These are phyloP conservation scores for Plenodomus biglobosus DNA, from an alignment of 2,329 filamentous ascomycete genomes.

Conservation along the genomic window DNA sequence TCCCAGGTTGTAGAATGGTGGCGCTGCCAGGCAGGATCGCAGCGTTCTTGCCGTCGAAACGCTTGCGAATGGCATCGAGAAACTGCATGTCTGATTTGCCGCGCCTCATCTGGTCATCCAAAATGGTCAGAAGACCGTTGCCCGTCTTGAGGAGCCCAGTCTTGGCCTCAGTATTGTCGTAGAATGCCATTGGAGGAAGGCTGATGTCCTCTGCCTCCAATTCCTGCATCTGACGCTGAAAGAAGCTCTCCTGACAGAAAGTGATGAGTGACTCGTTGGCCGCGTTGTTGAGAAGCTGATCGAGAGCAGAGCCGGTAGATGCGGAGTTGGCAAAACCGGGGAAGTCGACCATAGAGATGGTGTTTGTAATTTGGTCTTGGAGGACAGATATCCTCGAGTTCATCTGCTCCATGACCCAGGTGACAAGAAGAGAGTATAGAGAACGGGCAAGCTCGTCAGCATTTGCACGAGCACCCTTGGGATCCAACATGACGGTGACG, in stretches of 20 bases:
- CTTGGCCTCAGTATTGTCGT: slow-evolving; percentile 94
- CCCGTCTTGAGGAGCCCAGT: slow-evolving; percentile 87
- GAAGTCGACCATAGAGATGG: slow-evolving; percentile 93
- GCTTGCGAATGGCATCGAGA: slow-evolving; percentile 84
- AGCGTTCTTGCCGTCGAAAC: slow-evolving; percentile 92
- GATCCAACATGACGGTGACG: slow-evolving; percentile 98
- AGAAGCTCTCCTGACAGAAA: slow-evolving; percentile 91
- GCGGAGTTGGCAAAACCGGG: slow-evolving; percentile 87
- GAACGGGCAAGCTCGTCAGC: slow-evolving; percentile 93
- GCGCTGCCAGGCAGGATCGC: slow-evolving; percentile 78
- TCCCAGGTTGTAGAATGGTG: slow-evolving; percentile 76
- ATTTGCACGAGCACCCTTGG: slow-evolving; percentile 83
- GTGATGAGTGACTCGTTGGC: slow-evolving; percentile 92
- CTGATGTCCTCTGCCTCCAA: slow-evolving; percentile 91
- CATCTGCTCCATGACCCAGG: slow-evolving; percentile 88
- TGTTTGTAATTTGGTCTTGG: slow-evolving; percentile 89
- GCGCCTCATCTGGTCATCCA: slow-evolving; percentile 92
- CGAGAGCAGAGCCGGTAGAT: slow-evolving; percentile 79
- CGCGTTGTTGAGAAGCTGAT: slow-evolving; percentile 93
- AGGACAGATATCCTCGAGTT: slow-evolving; percentile 86
- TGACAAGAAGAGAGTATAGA: slow-evolving; percentile 88
- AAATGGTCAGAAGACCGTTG: slow-evolving; percentile 88
- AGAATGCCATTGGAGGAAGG: slow-evolving; percentile 91
- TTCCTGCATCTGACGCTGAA: slow-evolving; percentile 89
- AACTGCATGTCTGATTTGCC: slow-evolving; percentile 88